A percentile compares a stretch with the other conserved stretches of the same genome.
Evolutionary conservation across 768 basidiomycete genomes (phyloP).

Genomic region (Mycena vulgaris): DNA sequence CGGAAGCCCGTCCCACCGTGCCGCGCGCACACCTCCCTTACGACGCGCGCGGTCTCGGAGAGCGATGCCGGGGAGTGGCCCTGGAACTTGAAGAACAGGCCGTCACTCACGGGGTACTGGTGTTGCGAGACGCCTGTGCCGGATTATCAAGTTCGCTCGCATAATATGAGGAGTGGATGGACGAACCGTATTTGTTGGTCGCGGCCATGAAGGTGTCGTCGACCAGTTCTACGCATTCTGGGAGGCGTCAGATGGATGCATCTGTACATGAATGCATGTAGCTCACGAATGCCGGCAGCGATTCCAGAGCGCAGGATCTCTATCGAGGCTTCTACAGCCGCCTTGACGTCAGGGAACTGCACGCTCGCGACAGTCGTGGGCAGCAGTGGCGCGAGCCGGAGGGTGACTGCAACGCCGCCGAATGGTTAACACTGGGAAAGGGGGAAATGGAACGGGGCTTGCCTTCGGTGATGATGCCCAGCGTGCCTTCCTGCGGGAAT

Average conservation of each 20-base stretch:
- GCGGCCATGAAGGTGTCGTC: slow-evolving; percentile 81
- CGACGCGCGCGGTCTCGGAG: slow-evolving; percentile 71
- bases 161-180: too few relatives aligned
- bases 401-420: slow-evolving; percentile 73
- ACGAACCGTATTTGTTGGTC: slow-evolving; percentile 67
- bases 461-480: slow-evolving; percentile 94
- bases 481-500: slow-evolving; percentile 72
- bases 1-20: slow-evolving; percentile 80
- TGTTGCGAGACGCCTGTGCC: slow-evolving; percentile 53
- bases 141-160: too few relatives aligned
- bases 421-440: too few relatives aligned
- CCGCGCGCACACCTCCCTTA: slow-evolving; percentile 69
- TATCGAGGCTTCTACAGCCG: slow-evolving; percentile 82
- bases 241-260: neutral
- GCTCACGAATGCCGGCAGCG: slow-evolving; percentile 19
- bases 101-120: slow-evolving; percentile 76
- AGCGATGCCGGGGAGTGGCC: slow-evolving; percentile 74
- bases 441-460: neutral
- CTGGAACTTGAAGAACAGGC: slow-evolving; percentile 92
- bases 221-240: slow-evolving; percentile 89
- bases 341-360: slow-evolving; percentile 83
- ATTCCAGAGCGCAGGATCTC: slow-evolving; percentile 60
- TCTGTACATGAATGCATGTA: neutral
- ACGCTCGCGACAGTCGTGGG: slow-evolving; percentile 89
- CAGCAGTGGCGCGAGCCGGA: slow-evolving; percentile 85